phyloP scores from a whole-genome alignment of 23 red algal species.

The Gracilaria domingensis region DNA sequence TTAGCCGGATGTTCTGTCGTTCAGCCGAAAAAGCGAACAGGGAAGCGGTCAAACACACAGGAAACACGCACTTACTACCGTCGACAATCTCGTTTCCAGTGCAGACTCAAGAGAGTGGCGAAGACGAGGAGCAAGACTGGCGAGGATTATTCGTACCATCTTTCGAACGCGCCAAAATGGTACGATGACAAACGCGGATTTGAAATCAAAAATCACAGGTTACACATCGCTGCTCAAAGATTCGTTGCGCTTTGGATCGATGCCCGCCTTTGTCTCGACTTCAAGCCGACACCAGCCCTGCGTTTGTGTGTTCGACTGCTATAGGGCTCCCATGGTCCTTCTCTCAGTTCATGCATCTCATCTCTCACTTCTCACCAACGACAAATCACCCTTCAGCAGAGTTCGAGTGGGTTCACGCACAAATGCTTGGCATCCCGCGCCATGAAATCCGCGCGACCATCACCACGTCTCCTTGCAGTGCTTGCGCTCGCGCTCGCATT shows the following conservation, averaged over 20 bases:
- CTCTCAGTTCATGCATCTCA: background rate
- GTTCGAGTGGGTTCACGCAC: background rate
- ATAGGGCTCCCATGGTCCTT: too few relatives aligned
- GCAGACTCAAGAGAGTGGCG: background rate
- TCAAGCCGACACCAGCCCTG: too few relatives aligned
- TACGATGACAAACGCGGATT: too few relatives aligned
- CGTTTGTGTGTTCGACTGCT: too few relatives aligned
- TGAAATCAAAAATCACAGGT: too few relatives aligned
- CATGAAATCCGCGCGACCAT: conserved; percentile 9
- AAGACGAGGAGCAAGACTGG: background rate
- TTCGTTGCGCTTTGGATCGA: too few relatives aligned
- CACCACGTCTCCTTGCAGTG: background rate
- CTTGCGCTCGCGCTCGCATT: conserved; percentile 9
- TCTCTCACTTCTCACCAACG: background rate
- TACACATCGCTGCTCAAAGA: too few relatives aligned
- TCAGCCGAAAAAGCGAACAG: background rate
- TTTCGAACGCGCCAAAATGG: too few relatives aligned
- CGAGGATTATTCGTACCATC: too few relatives aligned
- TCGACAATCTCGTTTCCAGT: too few relatives aligned
- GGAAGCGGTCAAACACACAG: background rate
- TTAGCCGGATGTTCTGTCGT: background rate
- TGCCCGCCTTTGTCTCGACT: too few relatives aligned
- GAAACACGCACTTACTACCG: background rate
- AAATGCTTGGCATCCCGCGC: background rate
- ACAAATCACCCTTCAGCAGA: background rate